Conservation (phyloP, 306 rosid genomes). For the Styphnolobium japonicum region DNA sequence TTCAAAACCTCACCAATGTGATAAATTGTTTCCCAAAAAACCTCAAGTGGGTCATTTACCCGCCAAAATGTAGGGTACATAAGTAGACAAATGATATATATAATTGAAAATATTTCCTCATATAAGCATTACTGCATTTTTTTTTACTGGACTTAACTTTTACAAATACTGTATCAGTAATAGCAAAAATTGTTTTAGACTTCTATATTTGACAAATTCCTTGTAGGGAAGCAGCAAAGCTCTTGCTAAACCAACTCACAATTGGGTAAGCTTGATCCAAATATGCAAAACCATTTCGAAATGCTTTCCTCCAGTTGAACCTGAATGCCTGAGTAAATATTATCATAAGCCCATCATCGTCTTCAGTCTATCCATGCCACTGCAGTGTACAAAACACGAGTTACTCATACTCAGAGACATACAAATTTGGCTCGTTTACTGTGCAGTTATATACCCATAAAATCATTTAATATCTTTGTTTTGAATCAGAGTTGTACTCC, state of each 20-base stretch:
- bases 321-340: constrained; percentile 1
- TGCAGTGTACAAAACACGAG: constrained; percentile 36
- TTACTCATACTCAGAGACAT: neutral
- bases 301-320: neutral
- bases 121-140: neutral
- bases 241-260: constrained; percentile 1
- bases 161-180: neutral
- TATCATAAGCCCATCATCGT: constrained; percentile 40
- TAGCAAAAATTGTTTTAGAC: neutral
- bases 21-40: no score
- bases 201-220: neutral
- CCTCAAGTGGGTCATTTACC: no score
- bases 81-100: neutral
- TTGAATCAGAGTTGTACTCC: neutral
- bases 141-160: neutral
- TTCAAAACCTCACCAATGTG: no score
- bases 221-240: neutral
- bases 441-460: neutral
- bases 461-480: neutral
- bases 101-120: neutral
- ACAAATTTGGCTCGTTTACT: neutral
- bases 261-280: neutral
- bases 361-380: constrained; percentile 58
- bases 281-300: constrained; percentile 13
- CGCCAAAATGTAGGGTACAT: neutral